Evolutionary conservation across 352 stramenopile species (phyloP), one percentile per base, ranked within the genome.

Genomic region (Phytophthora meadii): DNA sequence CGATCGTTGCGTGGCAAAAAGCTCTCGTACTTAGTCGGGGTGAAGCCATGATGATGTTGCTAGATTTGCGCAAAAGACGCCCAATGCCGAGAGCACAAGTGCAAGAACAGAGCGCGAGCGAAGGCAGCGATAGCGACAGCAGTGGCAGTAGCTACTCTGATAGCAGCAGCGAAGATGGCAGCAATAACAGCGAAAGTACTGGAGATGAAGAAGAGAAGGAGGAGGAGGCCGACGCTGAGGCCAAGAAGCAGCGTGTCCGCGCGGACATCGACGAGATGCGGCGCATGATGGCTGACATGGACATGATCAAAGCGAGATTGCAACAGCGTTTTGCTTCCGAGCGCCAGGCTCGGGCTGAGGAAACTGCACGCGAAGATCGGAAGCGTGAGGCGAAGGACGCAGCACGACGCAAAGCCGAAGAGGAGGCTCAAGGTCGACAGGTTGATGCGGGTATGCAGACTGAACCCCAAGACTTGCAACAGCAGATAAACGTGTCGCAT

Each of bases 281-380:
- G 11, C 57, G 57, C 40, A 84, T 91, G 79, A 70, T 82, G 39
- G 71, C 54, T 3, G 76, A 89, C 28, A 92, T 92, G 79, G 75
- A 86, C 42, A 65, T 70, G n/a, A 77, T 90, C 40, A 90, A 81
- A 48, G 47, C 54, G 56, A 76, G 78, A 4, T 50, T 90, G 32
- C 63, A 87, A 54, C 82, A 89, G 28, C 74, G 78, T 8, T 67
- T 90, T 6, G 37, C 52, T 37, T 30, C 54, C 4, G 72, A 77
- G 42, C 59, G 47, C 9, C 56, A 81, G 39, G 54, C 50, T 22
- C 69, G 42, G 10, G 27, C 28, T 25, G 55, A 70, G 10, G 27
- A 25, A 37, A 30, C 63, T 8, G 59, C 28, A 7, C 52, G 70
- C 17, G 39, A 76, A 55, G 28, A 57, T 7, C 61, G 57, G n/a